Base-by-base conservation (phyloP, 331 rosid genomes). In the Arachis monticola region DNA sequence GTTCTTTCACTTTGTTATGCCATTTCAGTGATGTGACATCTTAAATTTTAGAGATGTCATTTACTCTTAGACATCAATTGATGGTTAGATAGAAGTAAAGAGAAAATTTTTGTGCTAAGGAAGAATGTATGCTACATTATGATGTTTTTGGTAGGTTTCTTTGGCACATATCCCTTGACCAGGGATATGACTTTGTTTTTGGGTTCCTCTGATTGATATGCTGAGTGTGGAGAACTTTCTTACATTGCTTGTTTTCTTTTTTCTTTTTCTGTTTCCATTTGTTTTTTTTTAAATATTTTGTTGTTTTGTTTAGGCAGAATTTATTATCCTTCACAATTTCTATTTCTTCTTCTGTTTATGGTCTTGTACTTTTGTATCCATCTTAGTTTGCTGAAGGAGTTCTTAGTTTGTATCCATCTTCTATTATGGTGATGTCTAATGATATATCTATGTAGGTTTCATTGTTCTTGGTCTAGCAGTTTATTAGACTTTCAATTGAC, bases 381-480 rank as follows among this genome's bases (percentile, higher is more conserved):
- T 71, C 40, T 3, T 45, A 38, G 61, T 42, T 13, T 35, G 50
- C 58, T 64, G 50, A 3, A 17, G 48, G 57, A 22, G 45, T 46
- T 57, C 22, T 38, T 55, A 42, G 64, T 48, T 79, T 40, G 22
- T 17, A 17, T 17, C 22, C 22, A 17, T 17, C 41, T n/a, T 66
- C 6, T 40, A 42, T 64, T 35, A 64, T 57, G 51, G 51, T 40
- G 64, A 50, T 45, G 22, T 62, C 62, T 62, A 53, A 62, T 52
- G 48, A 30, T 58, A 35, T 52, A 13, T 67, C 52, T 53, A 35
- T 46, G 64, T 42, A 67, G 14, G 64, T 41, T 48, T 41, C 40
- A 31, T 14, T 44, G 68, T 60, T 74, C 46, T 59, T 6, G 68
- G 52, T 74, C 38, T 59, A 6, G 75, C 73, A 51, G 74, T 44